Evolutionary conservation across 1,284 basidiomycete genomes (phyloP).

Genomic region (Papiliotrema nemorosa): DNA sequence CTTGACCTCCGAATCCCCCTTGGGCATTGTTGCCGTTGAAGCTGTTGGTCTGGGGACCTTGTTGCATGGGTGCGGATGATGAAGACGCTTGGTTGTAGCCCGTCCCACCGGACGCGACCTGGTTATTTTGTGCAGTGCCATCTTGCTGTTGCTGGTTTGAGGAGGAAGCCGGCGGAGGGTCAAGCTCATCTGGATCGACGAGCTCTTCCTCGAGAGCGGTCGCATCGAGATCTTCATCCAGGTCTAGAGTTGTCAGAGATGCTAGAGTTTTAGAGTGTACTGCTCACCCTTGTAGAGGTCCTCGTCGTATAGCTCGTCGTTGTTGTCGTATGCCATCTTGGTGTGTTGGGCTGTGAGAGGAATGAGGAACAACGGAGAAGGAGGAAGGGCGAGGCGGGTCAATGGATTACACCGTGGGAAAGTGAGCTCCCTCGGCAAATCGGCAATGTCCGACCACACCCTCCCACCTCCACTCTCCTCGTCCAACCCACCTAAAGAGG

Average conservation of each 20-base stretch:
- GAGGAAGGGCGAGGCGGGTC: background rate
- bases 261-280: too few relatives aligned
- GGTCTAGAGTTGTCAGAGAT: constrained; percentile 25
- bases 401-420: constrained; percentile 4
- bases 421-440: background rate
- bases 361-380: background rate
- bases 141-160: background rate
- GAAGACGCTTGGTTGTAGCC: too few relatives aligned
- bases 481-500: background rate
- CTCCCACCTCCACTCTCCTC: background rate
- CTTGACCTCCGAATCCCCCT: background rate
- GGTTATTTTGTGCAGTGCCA: too few relatives aligned
- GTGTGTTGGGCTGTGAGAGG: background rate
- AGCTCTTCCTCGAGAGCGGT: constrained; percentile 37
- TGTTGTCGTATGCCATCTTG: constrained; percentile 42
- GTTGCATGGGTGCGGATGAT: too few relatives aligned
- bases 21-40: background rate
- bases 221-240: constrained; percentile 42
- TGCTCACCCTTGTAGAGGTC: constrained; percentile 40
- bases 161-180: background rate
- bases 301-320: constrained; percentile 42
- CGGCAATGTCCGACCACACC: background rate
- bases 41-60: too few relatives aligned
- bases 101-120: too few relatives aligned
- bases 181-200: constrained; percentile 31